These are phyloP conservation scores for Murraya paniculata DNA, from an alignment of 345 rosid species.

Conservation along the genomic window DNA sequence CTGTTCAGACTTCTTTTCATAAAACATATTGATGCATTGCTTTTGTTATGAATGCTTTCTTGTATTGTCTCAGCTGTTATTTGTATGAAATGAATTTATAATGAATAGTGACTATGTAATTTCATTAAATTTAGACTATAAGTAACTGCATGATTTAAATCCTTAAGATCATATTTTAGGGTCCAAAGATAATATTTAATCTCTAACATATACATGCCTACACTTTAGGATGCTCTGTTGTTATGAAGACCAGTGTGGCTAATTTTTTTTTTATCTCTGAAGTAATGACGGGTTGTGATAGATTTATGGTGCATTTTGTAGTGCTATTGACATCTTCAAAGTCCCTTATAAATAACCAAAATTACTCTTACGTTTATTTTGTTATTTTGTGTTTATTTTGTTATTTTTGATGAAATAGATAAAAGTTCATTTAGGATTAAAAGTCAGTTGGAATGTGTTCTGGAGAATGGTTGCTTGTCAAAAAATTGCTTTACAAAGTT, in stretches of 20 bases:
- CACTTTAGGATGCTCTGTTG: not conserved
- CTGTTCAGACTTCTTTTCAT: not conserved
- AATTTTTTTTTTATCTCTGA: not conserved
- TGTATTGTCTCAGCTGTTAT: not conserved
- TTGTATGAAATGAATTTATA: not conserved
- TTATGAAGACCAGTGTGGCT: not conserved
- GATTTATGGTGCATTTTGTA: not conserved
- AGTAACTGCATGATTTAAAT: not conserved
- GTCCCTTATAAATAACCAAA: not conserved
- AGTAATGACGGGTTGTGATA: slow-evolving; percentile 1
- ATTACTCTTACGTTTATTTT: not conserved
- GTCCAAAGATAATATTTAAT: not conserved
- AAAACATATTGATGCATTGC: not conserved
- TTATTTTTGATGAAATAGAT: not conserved
- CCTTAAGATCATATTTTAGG: not conserved
- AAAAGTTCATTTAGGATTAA: not conserved
- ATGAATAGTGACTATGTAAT: not conserved
- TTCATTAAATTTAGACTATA: not conserved
- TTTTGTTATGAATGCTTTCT: not conserved
- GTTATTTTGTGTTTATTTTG: not conserved
- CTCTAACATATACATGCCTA: not conserved
- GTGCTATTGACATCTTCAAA: not conserved
- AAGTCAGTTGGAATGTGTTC: not conserved
- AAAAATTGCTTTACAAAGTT: not conserved
- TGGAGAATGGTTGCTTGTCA: not conserved